A percentile compares a stretch with the other conserved stretches of the same genome.
phyloP scores from a whole-genome alignment of 176 grass and related monocot species.

The Oryza rufipogon region DNA sequence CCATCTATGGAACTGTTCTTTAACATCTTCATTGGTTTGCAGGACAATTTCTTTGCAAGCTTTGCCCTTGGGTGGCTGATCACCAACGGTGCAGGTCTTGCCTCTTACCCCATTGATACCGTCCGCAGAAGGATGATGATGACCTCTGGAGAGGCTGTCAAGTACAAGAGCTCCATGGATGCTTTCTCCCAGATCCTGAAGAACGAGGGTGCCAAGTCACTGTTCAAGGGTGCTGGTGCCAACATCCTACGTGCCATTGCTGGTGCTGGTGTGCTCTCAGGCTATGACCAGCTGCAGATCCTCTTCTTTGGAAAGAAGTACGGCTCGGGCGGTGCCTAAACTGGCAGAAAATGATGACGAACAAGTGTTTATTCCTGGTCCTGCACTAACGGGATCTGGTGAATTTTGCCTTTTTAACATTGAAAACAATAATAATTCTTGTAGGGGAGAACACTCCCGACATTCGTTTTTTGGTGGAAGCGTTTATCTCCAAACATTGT shows the following conservation, averaged over 20 bases:
- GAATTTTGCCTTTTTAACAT: conserved; percentile 54
- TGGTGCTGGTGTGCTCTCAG: conserved; percentile 90
- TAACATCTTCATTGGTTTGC: not conserved
- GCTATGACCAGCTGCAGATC: conserved; percentile 96
- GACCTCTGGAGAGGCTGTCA: conserved; percentile 92
- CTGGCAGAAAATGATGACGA: conserved; percentile 50
- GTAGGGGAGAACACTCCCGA: conserved; percentile 54
- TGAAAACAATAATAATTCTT: conserved; percentile 60
- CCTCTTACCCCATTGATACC: conserved; percentile 90
- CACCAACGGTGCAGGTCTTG: conserved; percentile 88
- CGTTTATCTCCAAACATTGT: conserved; percentile 46
- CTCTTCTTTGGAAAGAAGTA: conserved; percentile 97
- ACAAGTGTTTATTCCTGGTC: conserved; percentile 45
- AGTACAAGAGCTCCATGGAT: conserved; percentile 93
- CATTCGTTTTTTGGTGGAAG: conserved; percentile 63
- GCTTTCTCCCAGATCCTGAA: conserved; percentile 81
- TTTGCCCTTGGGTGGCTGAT: conserved; percentile 88
- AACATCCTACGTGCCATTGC: conserved; percentile 95
- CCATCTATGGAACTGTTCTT: not conserved
- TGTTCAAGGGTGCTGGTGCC: conserved; percentile 97
- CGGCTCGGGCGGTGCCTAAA: conserved; percentile 78
- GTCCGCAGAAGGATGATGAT: conserved; percentile 99
- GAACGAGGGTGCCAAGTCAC: conserved; percentile 81
- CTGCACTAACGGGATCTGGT: conserved; percentile 37
- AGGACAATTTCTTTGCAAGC: conserved; percentile 97